These are phyloP conservation scores for Rehmannia glutinosa DNA, from an alignment of 257 asterid genomes.

Conservation along the genomic window DNA sequence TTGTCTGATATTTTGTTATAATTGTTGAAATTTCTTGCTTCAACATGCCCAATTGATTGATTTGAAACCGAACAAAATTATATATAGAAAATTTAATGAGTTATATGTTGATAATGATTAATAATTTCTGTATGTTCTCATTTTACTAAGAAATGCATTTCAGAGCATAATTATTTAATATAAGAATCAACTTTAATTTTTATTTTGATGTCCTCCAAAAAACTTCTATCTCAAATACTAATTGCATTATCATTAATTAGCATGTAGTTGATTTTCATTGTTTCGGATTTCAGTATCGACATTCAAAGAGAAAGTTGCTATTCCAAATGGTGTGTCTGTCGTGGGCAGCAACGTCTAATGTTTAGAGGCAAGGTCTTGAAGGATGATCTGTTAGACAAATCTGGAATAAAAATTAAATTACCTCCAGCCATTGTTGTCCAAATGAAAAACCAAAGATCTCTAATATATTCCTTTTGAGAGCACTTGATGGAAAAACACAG, in stretches of 20 bases:
- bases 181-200: neutral
- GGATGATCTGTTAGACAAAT: slow-evolving; percentile 54
- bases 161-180: neutral
- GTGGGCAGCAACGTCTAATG: slow-evolving; percentile 77
- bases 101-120: neutral
- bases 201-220: neutral
- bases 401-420: too few species aligned
- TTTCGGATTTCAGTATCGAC: slow-evolving; percentile 61
- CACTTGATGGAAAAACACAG: too few species aligned
- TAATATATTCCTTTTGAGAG: too few species aligned
- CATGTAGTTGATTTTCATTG: slow-evolving; percentile 1
- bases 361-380: slow-evolving; percentile 86
- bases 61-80: neutral
- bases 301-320: slow-evolving; percentile 73
- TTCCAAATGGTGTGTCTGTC: slow-evolving; percentile 68
- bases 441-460: too few species aligned
- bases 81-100: neutral
- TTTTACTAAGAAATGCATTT: neutral
- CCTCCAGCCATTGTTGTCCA: too few species aligned
- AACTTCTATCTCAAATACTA: neutral
- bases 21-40: neutral
- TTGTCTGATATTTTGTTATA: neutral
- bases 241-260: slow-evolving; percentile 2
- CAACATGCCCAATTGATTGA: neutral
- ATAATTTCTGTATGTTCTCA: neutral